Conservation (phyloP, 805 yeast species). For the Yarrowia sp. region DNA sequence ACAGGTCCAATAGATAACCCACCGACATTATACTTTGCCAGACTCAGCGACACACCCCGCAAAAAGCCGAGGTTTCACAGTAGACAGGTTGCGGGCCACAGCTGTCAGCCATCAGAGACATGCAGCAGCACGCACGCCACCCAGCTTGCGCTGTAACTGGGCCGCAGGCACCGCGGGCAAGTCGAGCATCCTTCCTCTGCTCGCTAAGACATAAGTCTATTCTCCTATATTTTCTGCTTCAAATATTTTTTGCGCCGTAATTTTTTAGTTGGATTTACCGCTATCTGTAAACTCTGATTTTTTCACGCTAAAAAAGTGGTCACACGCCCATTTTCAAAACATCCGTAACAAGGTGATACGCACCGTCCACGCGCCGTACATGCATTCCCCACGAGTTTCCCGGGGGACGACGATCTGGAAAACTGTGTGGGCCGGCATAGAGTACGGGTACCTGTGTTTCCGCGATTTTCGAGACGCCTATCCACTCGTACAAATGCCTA, state of each 20-base stretch:
- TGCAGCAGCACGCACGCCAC: too few species aligned
- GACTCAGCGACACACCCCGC: slow-evolving; percentile 9
- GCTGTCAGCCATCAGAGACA: neutral
- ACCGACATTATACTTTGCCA: neutral
- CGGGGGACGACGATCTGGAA: neutral
- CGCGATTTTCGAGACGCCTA: too few species aligned
- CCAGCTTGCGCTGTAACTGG: too few species aligned
- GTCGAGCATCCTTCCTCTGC: too few species aligned
- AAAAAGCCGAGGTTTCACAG: neutral
- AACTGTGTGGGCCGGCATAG: too few species aligned
- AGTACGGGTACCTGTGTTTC: too few species aligned
- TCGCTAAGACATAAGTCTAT: neutral
- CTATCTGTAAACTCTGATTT: slow-evolving; percentile 31
- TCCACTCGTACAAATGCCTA: too few species aligned
- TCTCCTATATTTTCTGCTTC: neutral
- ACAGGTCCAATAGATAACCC: slow-evolving; percentile 33
- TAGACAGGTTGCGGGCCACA: too few species aligned
- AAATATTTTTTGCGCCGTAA: slow-evolving; percentile 33
- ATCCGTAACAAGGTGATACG: neutral
- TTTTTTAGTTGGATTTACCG: slow-evolving; percentile 4
- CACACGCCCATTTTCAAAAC: slow-evolving; percentile 15
- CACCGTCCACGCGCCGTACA: slow-evolving; percentile 19
- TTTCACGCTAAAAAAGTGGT: slow-evolving; percentile 32
- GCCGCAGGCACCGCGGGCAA: too few species aligned
- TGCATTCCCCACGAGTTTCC: slow-evolving; percentile 33